phyloP scores from a whole-genome alignment of 306 rosid genomes.

The Inga laurina region DNA sequence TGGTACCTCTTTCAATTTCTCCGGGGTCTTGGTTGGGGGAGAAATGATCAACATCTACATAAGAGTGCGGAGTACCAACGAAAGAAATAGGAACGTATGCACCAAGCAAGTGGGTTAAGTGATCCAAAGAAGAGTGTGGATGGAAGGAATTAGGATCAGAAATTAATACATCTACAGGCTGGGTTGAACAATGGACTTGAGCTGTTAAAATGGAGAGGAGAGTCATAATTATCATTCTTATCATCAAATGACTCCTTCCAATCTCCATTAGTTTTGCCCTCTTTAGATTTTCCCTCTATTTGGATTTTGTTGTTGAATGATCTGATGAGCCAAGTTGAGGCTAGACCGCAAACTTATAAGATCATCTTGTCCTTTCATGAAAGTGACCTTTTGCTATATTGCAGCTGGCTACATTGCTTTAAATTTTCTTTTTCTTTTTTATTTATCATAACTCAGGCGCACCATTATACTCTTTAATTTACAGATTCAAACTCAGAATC shows the following conservation, averaged over 20 bases:
- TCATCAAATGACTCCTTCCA: not conserved
- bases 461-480: too few relatives aligned
- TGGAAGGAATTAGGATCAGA: too few relatives aligned
- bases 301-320: not conserved
- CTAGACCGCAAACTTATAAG: not conserved
- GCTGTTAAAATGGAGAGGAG: not conserved
- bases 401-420: too few relatives aligned
- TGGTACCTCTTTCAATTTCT: not conserved
- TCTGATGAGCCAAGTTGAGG: not conserved
- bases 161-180: not conserved
- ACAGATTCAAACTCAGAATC: too few relatives aligned
- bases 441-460: too few relatives aligned
- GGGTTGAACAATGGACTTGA: not conserved
- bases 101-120: not conserved
- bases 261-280: not conserved
- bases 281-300: not conserved
- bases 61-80: not conserved
- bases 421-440: too few relatives aligned
- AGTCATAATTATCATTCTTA: not conserved
- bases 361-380: not conserved
- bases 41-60: not conserved
- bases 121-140: not conserved
- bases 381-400: not conserved
- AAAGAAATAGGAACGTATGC: not conserved
- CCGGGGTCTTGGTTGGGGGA: not conserved